Conservation (phyloP, 208 protist species). For the Leishmania martiniquensis region DNA sequence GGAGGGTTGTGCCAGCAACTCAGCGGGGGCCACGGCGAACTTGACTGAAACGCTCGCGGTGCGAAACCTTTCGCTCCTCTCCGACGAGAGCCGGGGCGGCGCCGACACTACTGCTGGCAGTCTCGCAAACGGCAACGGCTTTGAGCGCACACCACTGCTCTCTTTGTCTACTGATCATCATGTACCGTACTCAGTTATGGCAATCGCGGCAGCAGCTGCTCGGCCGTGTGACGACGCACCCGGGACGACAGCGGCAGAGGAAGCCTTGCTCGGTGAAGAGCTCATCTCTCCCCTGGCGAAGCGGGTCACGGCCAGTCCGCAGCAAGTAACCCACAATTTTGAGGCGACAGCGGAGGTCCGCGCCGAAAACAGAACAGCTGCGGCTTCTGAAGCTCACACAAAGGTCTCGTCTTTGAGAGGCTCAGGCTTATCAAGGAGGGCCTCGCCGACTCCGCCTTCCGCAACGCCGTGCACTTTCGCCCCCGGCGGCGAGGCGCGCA, state of each 20-base stretch:
- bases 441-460: neutral
- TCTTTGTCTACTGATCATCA: neutral
- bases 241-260: neutral
- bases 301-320: conserved; percentile 19
- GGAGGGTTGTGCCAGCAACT: neutral
- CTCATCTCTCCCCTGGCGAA: conserved; percentile 20
- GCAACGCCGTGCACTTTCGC: neutral
- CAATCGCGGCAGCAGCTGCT: neutral
- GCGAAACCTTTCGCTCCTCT: conserved; percentile 38
- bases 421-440: neutral
- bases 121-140: neutral
- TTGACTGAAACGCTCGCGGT: conserved; percentile 34
- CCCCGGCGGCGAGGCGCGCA: neutral
- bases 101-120: neutral
- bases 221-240: neutral
- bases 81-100: conserved; percentile 10
- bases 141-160: neutral
- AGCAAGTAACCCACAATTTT: neutral
- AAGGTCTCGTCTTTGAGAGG: neutral
- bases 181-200: neutral
- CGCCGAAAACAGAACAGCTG: neutral
- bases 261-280: conserved; percentile 24
- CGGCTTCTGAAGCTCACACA: neutral
- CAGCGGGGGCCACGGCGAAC: neutral
- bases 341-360: neutral